A percentile compares a stretch with the other conserved stretches of the same genome.
Conservation (phyloP, 768 basidiomycete species). For the Boletus patriciae region DNA sequence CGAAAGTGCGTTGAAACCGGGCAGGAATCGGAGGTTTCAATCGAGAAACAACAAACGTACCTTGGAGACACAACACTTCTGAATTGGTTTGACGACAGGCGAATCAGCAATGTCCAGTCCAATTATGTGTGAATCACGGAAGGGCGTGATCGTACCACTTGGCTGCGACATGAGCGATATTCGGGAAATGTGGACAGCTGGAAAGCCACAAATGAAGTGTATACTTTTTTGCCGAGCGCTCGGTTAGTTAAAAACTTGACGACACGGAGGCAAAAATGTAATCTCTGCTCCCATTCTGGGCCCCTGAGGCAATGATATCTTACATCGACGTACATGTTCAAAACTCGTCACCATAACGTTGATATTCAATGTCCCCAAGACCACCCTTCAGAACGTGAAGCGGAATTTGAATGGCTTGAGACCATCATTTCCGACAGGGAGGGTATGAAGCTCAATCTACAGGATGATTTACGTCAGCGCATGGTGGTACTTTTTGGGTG, state of each 20-base stretch:
- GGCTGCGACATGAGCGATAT: not conserved
- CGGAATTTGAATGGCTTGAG: conserved; percentile 10
- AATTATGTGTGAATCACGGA: not conserved
- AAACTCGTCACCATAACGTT: not conserved
- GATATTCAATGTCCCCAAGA: not conserved
- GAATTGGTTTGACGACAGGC: not conserved
- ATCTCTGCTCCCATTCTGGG: not conserved
- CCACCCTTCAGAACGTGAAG: not conserved
- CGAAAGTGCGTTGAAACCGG: not conserved
- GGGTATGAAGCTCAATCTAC: conserved; percentile 5
- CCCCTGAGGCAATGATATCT: not conserved
- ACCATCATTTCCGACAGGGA: conserved; percentile 2
- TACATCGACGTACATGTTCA: not conserved
- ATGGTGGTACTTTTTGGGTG: too few species aligned
- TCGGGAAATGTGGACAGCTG: not conserved
- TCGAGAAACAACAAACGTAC: not conserved
- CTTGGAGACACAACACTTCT: not conserved
- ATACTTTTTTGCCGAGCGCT: not conserved
- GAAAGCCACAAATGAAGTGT: not conserved
- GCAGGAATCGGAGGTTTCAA: not conserved
- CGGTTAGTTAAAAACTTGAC: not conserved
- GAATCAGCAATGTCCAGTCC: not conserved
- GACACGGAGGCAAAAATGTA: not conserved
- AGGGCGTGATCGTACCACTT: not conserved
- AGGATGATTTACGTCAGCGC: not conserved